A percentile compares a stretch with the other conserved stretches of the same genome.
These are phyloP conservation scores for Suillus hirtellus DNA, from an alignment of 768 basidiomycete species.

Conservation along the genomic window DNA sequence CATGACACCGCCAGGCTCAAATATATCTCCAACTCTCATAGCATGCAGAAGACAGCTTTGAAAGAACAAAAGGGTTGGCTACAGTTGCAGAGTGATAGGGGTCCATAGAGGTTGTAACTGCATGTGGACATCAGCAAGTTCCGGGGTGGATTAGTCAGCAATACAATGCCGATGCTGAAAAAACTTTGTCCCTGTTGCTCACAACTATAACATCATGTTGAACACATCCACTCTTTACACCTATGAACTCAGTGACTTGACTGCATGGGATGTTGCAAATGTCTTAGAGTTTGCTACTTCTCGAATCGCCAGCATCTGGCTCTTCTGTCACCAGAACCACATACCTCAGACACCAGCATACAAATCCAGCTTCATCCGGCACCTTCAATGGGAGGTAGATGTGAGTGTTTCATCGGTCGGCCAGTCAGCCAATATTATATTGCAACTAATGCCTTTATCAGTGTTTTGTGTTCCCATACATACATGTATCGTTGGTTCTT, in stretches of 20 bases:
- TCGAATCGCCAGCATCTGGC: not conserved
- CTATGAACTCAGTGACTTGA: not conserved
- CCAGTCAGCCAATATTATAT: not conserved
- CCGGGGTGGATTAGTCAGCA: not conserved
- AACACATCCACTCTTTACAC: not conserved
- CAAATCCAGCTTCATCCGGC: not conserved
- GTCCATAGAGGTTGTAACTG: not conserved
- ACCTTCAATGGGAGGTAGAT: not conserved
- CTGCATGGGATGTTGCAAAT: not conserved
- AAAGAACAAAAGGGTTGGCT: not conserved
- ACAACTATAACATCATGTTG: no score
- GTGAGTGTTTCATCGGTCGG: not conserved
- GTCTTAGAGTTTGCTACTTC: not conserved
- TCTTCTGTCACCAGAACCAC: not conserved
- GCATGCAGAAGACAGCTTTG: not conserved
- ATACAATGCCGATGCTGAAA: not conserved
- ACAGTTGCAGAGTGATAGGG: not conserved
- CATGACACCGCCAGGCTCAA: not conserved
- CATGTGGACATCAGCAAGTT: not conserved
- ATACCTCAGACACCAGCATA: not conserved
- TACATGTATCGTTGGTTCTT: fast-evolving
- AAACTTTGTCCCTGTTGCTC: not conserved
- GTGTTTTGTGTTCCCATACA: not conserved
- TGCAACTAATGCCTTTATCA: not conserved
- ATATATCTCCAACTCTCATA: not conserved